Base-by-base conservation (phyloP, 2,329 filamentous ascomycete species). In the Xylariaceae sp. region DNA sequence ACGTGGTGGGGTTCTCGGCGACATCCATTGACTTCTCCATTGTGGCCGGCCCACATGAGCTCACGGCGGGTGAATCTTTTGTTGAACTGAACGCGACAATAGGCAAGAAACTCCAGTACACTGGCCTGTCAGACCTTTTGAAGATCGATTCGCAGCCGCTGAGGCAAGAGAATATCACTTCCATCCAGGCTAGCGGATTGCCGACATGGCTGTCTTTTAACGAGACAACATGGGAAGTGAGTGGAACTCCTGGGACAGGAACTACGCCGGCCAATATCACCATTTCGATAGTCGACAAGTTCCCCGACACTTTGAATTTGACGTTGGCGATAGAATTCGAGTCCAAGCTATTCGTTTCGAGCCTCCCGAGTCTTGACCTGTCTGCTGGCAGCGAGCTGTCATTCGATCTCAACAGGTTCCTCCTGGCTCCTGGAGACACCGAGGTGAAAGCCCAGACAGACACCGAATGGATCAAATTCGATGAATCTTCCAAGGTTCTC, bases 1-100 rank as follows among this genome's bases (percentile, higher is more conserved):
- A 94, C 55, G 75, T 88, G 13, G 67, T 76, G n/a, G 87, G 85
- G 2, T 95, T 89, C 57, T 76, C 83, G 4, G 82, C 79, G 2
- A 71, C 74, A 8, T 73, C 74, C 2, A 56, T 83, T 36, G 64
- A 68, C 0, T 94, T 94, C 58, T 78, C 80, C 5, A 73, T 95
- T 24, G 69, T 81, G 2, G 78, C 94, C 14, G 82, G 82, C 31
- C 75, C 69, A 36, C 84, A 88, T 59, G 73, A 81, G 48, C 66
- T 94, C 28, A 74, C 73, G 2, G 83, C 85, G 46, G 71, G 74
- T 2, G 68, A 78, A 8, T 70, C 74, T 5, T 57, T 68, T 7
- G 64, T 86, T 36, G 59, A 63, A 3, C 59, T 85, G 30, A 80
- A 80, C 40, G 70, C 78, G 4, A 80, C 70, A 1, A 60, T 61